Evolutionary conservation across 1,139 yeast genomes (phyloP).

Genomic region (Geotrichum reessii): DNA sequence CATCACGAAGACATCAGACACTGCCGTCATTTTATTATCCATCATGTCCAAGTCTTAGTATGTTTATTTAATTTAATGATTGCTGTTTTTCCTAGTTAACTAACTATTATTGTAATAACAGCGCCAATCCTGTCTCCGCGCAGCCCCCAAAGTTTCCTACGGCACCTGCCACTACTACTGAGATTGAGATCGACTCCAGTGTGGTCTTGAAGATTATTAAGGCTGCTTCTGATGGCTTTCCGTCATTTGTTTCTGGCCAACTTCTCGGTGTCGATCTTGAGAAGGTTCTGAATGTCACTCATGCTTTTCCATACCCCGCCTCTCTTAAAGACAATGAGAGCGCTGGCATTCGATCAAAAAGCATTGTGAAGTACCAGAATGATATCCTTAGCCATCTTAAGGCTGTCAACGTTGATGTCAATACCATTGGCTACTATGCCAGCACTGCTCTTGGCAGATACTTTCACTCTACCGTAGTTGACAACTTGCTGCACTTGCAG

Average conservation of each 20-base stretch:
- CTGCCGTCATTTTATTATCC: not conserved
- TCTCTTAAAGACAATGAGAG: slow-evolving; percentile 39
- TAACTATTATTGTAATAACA: not conserved
- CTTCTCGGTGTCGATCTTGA: slow-evolving; percentile 64
- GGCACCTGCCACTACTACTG: slow-evolving; percentile 25
- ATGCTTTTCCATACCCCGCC: slow-evolving; percentile 59
- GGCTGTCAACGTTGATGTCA: slow-evolving; percentile 62
- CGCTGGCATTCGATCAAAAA: slow-evolving; percentile 42
- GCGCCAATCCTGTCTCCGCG: not conserved
- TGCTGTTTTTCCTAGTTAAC: not conserved
- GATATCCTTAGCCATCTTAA: slow-evolving; percentile 61
- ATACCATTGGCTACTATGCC: slow-evolving; percentile 80
- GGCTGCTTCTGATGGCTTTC: slow-evolving; percentile 65
- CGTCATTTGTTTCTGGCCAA: slow-evolving; percentile 67
- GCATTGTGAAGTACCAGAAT: slow-evolving; percentile 64
- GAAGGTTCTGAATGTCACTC: slow-evolving; percentile 49
- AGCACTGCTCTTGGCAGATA: slow-evolving; percentile 60
- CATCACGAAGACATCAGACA: not conserved
- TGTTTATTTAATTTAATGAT: not conserved
- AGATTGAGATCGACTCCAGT: slow-evolving; percentile 34
- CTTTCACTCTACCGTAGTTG: slow-evolving; percentile 60
- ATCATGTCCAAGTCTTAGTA: slow-evolving; percentile 12
- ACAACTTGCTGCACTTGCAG: slow-evolving; percentile 63
- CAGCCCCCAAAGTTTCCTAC: slow-evolving; percentile 19
- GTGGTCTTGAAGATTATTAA: slow-evolving; percentile 67